Evolutionary conservation across 2,329 filamentous ascomycete genomes (phyloP), one percentile per base, ranked within the genome.

Genomic region (Colletotrichum eleusines): DNA sequence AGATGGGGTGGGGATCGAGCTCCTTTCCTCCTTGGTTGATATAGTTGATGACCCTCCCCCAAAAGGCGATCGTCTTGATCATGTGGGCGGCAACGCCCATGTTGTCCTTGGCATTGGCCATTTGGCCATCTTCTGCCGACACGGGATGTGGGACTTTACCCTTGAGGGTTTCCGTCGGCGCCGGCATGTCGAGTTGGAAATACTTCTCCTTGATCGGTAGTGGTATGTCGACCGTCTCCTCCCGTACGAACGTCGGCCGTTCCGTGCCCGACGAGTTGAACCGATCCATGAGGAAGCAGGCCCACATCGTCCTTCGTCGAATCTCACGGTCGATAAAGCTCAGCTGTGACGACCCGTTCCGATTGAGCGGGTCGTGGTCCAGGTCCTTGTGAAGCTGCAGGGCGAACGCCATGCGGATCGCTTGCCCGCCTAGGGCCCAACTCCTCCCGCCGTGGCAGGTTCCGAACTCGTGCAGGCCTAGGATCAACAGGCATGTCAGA

Each of bases 201-300:
- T 94, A 91, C 60, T 91, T 91, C 79, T 99, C 96, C 78, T 93
- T 95, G 76, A 98, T 93, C 0, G 96, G 96, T 31, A 99, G 83
- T 73, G 96, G 95, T 20, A 98, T 94, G 74, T 94, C 91, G 72
- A 98, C 88, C 66, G 93, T 94, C 74, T 96, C 93, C 79, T 98
- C 94, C 74, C 93, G 92, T 65, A 97, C 92, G 75, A 98, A 97
- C 63, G 94, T 93, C 26, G 96, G 96, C 46, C 95, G 88, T 76
- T 98, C 95, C 2, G 94, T 97, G 2, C 96, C 95, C 1, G 95
- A 98, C 0, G 95, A 98, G 81, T 97, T 98, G 84, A 98, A 98
- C 0, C 95, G 90, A 79, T 99, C 96, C 95, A 98, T 98, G 67
- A 98, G 81, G 77, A 97, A 97, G 78, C 95, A 98, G 16, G 95